These are phyloP conservation scores for Hibiscus syriacus DNA, from an alignment of 345 rosid species.

Conservation along the genomic window DNA sequence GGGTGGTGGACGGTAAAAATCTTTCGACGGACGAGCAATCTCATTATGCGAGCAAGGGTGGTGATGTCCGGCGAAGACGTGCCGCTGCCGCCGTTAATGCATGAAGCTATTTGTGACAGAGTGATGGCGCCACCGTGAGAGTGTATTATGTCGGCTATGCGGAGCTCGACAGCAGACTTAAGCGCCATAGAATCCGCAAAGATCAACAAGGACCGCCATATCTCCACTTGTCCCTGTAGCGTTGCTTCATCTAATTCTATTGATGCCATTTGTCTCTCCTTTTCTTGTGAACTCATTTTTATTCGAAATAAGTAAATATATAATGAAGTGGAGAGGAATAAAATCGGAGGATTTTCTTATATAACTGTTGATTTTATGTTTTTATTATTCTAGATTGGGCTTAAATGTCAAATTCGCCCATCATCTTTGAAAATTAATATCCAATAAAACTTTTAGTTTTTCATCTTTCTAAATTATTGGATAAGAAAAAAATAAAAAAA, in stretches of 20 bases:
- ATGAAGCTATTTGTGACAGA: conserved; percentile 21
- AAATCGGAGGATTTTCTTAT: too few relatives aligned
- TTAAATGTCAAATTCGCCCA: too few relatives aligned
- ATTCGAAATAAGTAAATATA: background rate
- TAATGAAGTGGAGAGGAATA: background rate
- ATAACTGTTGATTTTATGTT: too few relatives aligned
- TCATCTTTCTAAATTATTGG: too few relatives aligned
- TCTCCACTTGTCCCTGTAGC: conserved; percentile 15
- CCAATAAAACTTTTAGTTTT: too few relatives aligned
- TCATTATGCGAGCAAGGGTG: conserved; percentile 29
- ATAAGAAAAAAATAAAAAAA: too few relatives aligned
- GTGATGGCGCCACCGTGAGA: conserved; percentile 13
- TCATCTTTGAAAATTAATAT: too few relatives aligned
- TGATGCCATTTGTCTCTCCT: background rate
- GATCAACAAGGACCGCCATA: conserved; percentile 21
- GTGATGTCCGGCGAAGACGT: background rate
- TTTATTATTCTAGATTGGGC: too few relatives aligned
- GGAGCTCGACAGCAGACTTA: conserved; percentile 31
- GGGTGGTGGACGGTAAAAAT: conserved; percentile 16
- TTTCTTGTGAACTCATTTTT: background rate
- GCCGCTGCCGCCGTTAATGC: conserved; percentile 8
- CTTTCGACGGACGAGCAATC: conserved; percentile 14
- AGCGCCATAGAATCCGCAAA: conserved; percentile 33
- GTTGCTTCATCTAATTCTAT: conserved; percentile 14
- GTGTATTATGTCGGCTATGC: conserved; percentile 27